Evolutionary conservation across 768 basidiomycete species (phyloP).

Genomic region (Scleroderma bovista): DNA sequence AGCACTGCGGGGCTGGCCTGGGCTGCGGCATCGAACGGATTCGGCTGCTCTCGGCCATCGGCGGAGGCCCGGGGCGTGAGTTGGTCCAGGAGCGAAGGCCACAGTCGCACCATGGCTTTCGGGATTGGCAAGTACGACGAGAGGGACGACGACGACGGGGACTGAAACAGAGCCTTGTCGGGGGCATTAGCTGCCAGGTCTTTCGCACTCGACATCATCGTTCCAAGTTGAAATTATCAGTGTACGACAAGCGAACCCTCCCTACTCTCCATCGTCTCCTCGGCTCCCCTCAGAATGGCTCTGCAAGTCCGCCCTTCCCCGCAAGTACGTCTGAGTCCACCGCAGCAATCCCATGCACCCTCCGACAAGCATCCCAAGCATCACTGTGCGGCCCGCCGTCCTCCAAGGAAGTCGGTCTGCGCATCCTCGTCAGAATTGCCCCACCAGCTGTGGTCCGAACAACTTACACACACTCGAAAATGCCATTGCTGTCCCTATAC

Average conservation of each 20-base stretch:
- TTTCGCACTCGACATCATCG: neutral
- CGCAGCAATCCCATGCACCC: conserved; percentile 43
- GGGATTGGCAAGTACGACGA: conserved; percentile 21
- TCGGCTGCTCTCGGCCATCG: conserved; percentile 40
- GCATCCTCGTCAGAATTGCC: neutral
- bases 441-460: neutral
- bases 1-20: conserved; percentile 11
- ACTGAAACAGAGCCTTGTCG: conserved; percentile 3
- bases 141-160: conserved; percentile 9
- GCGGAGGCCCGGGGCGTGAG: conserved; percentile 52
- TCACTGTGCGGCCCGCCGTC: conserved; percentile 40
- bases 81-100: conserved; percentile 53
- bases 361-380: conserved; percentile 57
- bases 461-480: conserved; percentile 53
- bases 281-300: conserved; percentile 1
- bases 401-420: conserved; percentile 57
- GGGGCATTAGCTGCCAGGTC: conserved; percentile 7
- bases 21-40: conserved; percentile 58
- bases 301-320: conserved; percentile 13
- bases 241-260: neutral
- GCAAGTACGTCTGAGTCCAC: conserved; percentile 31
- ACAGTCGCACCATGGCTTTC: conserved; percentile 59
- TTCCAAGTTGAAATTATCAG: too few species aligned
- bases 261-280: neutral
- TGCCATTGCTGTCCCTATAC: conserved; percentile 53